Conservation (phyloP, 2,329 filamentous ascomycete genomes). For the Balansia obtecta region DNA sequence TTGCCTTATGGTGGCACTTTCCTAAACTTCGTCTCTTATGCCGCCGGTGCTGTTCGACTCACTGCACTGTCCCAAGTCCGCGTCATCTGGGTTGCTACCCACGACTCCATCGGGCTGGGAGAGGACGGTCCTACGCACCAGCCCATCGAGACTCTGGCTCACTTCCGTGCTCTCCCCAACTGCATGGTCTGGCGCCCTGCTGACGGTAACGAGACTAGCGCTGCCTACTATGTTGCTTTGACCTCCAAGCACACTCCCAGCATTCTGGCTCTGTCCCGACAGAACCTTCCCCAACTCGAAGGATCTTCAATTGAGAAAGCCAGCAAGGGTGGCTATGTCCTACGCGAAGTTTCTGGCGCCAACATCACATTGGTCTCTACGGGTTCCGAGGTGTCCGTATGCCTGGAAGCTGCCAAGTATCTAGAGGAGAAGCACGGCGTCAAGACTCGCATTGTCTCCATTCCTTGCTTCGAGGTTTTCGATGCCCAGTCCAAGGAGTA, state of each 20-base stretch:
- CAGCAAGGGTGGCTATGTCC: constrained; percentile 90
- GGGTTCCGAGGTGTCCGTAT: constrained; percentile 90
- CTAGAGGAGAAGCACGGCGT: constrained; percentile 81
- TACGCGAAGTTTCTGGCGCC: constrained; percentile 72
- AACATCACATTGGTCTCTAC: constrained; percentile 85
- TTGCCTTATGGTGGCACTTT: constrained; percentile 94
- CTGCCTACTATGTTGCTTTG: constrained; percentile 91
- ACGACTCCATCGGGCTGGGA: constrained; percentile 98
- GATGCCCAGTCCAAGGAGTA: constrained; percentile 92
- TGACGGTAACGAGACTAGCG: constrained; percentile 95
- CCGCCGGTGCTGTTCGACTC: constrained; percentile 86
- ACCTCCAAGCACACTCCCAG: constrained; percentile 82
- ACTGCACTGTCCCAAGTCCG: constrained; percentile 85
- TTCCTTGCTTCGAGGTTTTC: constrained; percentile 96
- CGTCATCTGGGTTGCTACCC: constrained; percentile 89
- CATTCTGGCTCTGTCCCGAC: constrained; percentile 88
- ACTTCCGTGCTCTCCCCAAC: constrained; percentile 98
- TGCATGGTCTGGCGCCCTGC: constrained; percentile 99
- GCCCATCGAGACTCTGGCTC: constrained; percentile 94
- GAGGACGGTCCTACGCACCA: constrained; percentile 98
- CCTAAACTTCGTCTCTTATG: constrained; percentile 98
- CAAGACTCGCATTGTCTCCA: constrained; percentile 82
- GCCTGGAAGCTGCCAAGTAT: constrained; percentile 82
- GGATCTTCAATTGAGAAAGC: constrained; percentile 80
- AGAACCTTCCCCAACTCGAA: constrained; percentile 97